phyloP scores from a whole-genome alignment of 1,284 basidiomycete genomes.

The Apiotrichum sp. region DNA sequence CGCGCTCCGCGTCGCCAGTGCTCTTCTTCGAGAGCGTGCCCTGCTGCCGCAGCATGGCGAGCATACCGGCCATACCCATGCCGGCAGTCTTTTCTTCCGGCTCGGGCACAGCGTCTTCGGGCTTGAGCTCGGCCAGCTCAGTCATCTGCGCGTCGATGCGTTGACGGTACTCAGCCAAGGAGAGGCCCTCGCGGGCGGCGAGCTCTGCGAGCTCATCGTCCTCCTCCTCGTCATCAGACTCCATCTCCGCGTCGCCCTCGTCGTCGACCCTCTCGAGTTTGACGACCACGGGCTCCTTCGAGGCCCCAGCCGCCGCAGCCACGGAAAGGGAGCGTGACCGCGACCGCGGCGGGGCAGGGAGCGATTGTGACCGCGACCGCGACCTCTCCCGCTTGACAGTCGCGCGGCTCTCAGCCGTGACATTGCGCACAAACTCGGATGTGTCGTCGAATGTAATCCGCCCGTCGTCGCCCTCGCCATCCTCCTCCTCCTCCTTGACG shows the following conservation, averaged over 20 bases:
- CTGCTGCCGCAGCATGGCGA: slow-evolving; percentile 83
- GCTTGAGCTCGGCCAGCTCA: slow-evolving; percentile 60
- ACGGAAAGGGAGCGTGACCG: slow-evolving; percentile 10
- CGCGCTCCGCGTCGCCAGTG: slow-evolving; percentile 58
- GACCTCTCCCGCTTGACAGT: slow-evolving; percentile 40
- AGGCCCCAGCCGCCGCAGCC: slow-evolving; percentile 11
- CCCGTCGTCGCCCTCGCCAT: slow-evolving; percentile 57
- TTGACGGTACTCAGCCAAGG: slow-evolving; percentile 42
- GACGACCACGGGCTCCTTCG: slow-evolving; percentile 48
- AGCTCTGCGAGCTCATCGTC: slow-evolving; percentile 53
- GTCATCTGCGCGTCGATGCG: slow-evolving; percentile 46
- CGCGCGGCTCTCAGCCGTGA: slow-evolving; percentile 53
- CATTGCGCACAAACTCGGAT: slow-evolving; percentile 89
- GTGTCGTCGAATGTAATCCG: slow-evolving; percentile 92
- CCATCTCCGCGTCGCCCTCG: slow-evolving; percentile 54
- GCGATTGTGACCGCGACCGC: slow-evolving; percentile 11
- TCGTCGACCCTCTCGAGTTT: slow-evolving; percentile 47
- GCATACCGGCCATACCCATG: slow-evolving; percentile 77
- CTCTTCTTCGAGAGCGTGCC: slow-evolving; percentile 70
- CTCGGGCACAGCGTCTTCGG: slow-evolving; percentile 54
- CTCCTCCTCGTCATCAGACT: slow-evolving; percentile 66
- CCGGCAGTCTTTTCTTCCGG: slow-evolving; percentile 62
- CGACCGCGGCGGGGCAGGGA: too few relatives aligned
- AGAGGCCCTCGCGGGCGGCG: slow-evolving; percentile 45
- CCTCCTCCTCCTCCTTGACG: slow-evolving; percentile 52